Evolutionary conservation across 192 early-diverging fungal genomes (phyloP).

Genomic region (Coemansia sp.): DNA sequence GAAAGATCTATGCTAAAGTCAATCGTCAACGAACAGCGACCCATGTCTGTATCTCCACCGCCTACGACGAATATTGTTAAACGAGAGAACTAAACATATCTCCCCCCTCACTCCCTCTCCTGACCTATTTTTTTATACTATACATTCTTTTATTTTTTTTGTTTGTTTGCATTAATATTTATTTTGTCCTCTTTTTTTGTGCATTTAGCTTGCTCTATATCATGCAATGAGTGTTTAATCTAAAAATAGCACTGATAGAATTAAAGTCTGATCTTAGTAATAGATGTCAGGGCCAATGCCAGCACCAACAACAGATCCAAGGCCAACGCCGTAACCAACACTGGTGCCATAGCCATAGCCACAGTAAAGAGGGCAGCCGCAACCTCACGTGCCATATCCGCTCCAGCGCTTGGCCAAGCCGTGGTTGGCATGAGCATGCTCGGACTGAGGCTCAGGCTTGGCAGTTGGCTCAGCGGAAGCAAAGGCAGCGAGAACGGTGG

Average conservation of each 20-base stretch:
- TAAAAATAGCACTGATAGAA: no score
- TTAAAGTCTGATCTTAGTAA: not conserved
- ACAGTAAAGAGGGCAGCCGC: not conserved
- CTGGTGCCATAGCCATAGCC: not conserved
- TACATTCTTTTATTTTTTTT: conserved; percentile 7
- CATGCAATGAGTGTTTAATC: no score
- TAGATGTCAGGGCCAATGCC: not conserved
- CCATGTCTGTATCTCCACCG: not conserved
- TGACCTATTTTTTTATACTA: not conserved
- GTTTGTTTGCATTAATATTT: conserved; percentile 9
- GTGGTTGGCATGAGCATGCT: not conserved
- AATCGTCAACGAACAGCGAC: conserved; percentile 31
- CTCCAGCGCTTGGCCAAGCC: conserved; percentile 5
- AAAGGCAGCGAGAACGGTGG: not conserved
- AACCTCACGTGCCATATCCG: not conserved
- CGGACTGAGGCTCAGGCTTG: not conserved
- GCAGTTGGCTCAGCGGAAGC: not conserved
- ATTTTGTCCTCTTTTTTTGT: not conserved
- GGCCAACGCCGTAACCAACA: no score
- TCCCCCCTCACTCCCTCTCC: not conserved
- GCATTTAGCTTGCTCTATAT: no score
- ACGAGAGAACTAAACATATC: not conserved
- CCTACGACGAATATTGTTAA: not conserved
- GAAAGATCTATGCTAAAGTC: conserved; percentile 56
- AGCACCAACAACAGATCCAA: no score